A percentile compares a stretch with the other conserved stretches of the same genome.
phyloP scores from a whole-genome alignment of 352 stramenopile genomes.

The Globisporangium perplexum region DNA sequence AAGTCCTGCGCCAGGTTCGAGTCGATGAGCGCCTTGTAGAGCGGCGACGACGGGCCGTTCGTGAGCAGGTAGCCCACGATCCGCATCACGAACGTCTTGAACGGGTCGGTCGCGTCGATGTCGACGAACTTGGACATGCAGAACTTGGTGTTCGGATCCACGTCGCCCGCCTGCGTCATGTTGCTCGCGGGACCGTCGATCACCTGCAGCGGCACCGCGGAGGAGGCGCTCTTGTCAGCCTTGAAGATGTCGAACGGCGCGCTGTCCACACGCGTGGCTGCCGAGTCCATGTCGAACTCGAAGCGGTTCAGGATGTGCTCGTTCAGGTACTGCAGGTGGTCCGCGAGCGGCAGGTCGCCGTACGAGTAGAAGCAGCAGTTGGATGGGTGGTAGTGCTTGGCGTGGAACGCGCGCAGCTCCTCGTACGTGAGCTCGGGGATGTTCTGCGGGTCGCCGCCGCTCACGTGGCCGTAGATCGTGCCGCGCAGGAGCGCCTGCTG shows the following conservation, averaged over 20 bases:
- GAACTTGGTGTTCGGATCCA: constrained; percentile 75
- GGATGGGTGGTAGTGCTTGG: constrained; percentile 83
- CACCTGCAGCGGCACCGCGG: constrained; percentile 22
- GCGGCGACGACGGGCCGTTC: constrained; percentile 69
- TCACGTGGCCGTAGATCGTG: constrained; percentile 81
- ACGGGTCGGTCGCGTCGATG: constrained; percentile 62
- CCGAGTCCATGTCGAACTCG: constrained; percentile 44
- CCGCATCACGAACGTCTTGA: constrained; percentile 72
- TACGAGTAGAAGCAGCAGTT: constrained; percentile 90
- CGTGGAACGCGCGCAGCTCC: constrained; percentile 74
- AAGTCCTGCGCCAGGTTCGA: constrained; percentile 76
- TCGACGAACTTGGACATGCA: constrained; percentile 69
- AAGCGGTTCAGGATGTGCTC: constrained; percentile 67
- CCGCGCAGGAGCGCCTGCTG: constrained; percentile 91
- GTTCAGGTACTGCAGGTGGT: constrained; percentile 75
- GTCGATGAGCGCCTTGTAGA: constrained; percentile 81
- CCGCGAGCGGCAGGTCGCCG: constrained; percentile 73
- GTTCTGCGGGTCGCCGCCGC: constrained; percentile 58
- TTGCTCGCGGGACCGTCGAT: constrained; percentile 56
- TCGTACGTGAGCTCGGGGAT: constrained; percentile 79
- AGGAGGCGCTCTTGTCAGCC: constrained; percentile 4
- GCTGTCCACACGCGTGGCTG: constrained; percentile 36
- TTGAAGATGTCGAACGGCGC: constrained; percentile 39
- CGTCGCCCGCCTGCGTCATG: constrained; percentile 34
- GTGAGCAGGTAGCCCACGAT: constrained; percentile 75